These are phyloP conservation scores for Exidia glandulosa DNA, from an alignment of 768 basidiomycete genomes.

Conservation along the genomic window DNA sequence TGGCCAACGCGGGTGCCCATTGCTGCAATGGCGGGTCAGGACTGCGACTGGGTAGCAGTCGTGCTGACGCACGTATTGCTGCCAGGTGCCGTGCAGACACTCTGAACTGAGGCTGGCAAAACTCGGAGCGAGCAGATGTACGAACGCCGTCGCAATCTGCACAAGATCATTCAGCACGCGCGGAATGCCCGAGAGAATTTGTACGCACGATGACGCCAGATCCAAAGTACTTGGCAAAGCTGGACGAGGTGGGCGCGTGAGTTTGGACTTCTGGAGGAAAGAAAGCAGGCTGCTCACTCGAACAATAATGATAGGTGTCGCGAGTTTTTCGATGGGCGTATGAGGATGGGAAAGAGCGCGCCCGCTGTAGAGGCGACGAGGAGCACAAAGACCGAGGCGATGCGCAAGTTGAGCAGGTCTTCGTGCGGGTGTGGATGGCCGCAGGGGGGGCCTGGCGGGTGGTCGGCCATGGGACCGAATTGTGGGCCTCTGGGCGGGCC, in stretches of 20 bases:
- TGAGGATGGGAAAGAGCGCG: constrained; percentile 14
- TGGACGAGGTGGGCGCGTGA: constrained; percentile 12
- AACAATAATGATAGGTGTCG: constrained; percentile 27
- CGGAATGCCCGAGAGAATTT: neutral
- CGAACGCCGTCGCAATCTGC: constrained; percentile 84
- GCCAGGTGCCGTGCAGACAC: constrained; percentile 66
- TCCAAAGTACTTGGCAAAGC: constrained; percentile 85
- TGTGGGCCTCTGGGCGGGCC: too few relatives aligned
- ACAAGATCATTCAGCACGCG: constrained; percentile 1
- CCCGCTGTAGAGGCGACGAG: constrained; percentile 12
- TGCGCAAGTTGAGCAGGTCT: constrained; percentile 5
- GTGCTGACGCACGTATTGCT: constrained; percentile 47
- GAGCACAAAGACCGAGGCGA: constrained; percentile 15
- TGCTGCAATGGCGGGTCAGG: constrained; percentile 34
- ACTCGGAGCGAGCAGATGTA: constrained; percentile 70
- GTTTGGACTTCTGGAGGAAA: neutral
- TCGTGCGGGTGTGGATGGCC: neutral
- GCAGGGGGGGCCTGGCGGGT: too few relatives aligned
- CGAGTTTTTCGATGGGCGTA: neutral
- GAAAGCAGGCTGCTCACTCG: constrained; percentile 43
- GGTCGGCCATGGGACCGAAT: too few relatives aligned
- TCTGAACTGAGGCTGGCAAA: constrained; percentile 56
- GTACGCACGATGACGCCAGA: constrained; percentile 72
- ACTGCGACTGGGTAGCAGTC: neutral
- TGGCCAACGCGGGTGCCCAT: constrained; percentile 70